These are phyloP conservation scores for Silene latifolia DNA, from an alignment of 148 eudicot species.

Conservation along the genomic window DNA sequence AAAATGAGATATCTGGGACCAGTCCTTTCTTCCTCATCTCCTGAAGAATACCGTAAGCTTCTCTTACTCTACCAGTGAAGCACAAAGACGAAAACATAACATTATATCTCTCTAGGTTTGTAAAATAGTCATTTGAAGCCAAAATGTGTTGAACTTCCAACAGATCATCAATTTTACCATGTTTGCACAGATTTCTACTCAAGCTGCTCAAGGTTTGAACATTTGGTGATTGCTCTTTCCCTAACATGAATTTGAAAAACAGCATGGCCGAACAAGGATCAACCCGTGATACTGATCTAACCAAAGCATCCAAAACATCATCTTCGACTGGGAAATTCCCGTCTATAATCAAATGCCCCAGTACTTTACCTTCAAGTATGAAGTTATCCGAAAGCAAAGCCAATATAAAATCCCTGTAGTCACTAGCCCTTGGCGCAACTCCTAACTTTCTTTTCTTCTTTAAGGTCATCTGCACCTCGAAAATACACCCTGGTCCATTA, in stretches of 20 bases:
- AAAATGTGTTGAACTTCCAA: constrained; percentile 46
- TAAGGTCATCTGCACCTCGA: constrained; percentile 55
- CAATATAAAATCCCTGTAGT: constrained; percentile 55
- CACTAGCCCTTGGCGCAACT: constrained; percentile 69
- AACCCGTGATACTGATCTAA: constrained; percentile 59
- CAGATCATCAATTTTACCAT: constrained; percentile 53
- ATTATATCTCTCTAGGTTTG: constrained; percentile 45
- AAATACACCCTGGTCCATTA: constrained; percentile 44
- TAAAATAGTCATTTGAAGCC: constrained; percentile 59
- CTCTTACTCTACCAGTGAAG: constrained; percentile 58
- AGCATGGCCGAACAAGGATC: constrained; percentile 54
- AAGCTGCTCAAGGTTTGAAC: constrained; percentile 50
- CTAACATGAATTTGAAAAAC: constrained; percentile 68
- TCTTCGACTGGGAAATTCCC: constrained; percentile 84
- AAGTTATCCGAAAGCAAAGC: constrained; percentile 57
- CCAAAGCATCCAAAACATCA: constrained; percentile 68
- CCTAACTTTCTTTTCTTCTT: constrained; percentile 88
- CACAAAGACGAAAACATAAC: constrained; percentile 60
- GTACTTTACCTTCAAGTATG: constrained; percentile 65
- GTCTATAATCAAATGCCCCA: constrained; percentile 64
- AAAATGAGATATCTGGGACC: constrained; percentile 54
- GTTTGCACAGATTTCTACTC: constrained; percentile 51
- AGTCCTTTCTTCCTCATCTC: constrained; percentile 79
- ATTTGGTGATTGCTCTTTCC: constrained; percentile 47
- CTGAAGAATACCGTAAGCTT: constrained; percentile 65